Base-by-base conservation (phyloP, 1,139 yeast genomes). In the Dujonia santamariae region DNA sequence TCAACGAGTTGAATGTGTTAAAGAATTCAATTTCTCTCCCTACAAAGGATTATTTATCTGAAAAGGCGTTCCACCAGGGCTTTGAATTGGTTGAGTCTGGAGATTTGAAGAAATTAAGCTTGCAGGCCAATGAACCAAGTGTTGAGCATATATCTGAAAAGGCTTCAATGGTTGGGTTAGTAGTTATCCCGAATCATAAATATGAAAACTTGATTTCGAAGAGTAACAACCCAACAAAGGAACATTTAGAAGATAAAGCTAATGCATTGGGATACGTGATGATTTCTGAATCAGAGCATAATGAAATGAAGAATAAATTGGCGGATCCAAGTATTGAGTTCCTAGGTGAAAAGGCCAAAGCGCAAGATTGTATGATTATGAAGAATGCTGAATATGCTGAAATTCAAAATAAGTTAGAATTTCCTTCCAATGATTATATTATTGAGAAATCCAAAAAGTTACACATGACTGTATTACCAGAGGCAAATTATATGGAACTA, bases 241-340 rank as follows among this genome's bases (percentile, higher is more conserved):
- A 47, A 7, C 61, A 61, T 30, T 36, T 65, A n/a, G 34, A 37
- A 2, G 41, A 45, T 13, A 45, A 44, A 13, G 52, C 62, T 3
- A 60, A 53, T n/a, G 46, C 50, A 33, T 47, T 51, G 21, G 61
- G 60, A 1, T 51, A 61, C 41, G 45, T 51, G 11, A 55, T 59
- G 2, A 31, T 63, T 15, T 42, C 62, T 4, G 43, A 39, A 11
- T 44, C 43, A 24, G 51, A 56, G 28, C 48, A 50, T 37, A 49
- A 54, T 3, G 39, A 43, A 18, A 39, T 61, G 44, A 31, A 45
- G 8, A 20, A 41, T 3, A 40, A 32, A 12, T 23, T 53, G 4
- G 20, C 27, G 4, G 25, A 24, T 8, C 65, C 71, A 27, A 37
- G 52, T 7, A 31, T 49, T 3, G 62, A 56, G 2, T 54, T 47